Base-by-base conservation (phyloP, 1,139 yeast species). In the Suhomyces bokatorum region DNA sequence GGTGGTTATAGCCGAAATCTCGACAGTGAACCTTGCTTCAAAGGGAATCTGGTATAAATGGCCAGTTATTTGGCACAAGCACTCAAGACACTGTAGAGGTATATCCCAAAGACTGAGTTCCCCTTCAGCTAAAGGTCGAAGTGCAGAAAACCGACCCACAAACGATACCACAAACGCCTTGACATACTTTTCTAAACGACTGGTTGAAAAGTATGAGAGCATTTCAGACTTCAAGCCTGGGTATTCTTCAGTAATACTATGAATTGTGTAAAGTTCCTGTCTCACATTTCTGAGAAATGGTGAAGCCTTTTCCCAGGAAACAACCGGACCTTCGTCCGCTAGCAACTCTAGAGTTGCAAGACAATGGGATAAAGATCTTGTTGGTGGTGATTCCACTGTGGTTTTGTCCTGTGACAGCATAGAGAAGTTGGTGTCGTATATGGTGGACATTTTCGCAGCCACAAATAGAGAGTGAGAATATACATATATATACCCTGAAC, bases 301-400 rank as follows among this genome's bases (percentile, higher is more conserved):
- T 8, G 32, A 32, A 2, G 33, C 17, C 33, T 13, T 35, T 3
- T 12, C n/a, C 22, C 22, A 33, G 11, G 39, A 17, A 13, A 7
- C 16, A 17, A n/a, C 38, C 4, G 46, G 45, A 28, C 44, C 46
- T 17, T 44, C 47, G 24, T 30, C 30, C 2, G 42, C 26, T 27
- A 49, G 26, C 15, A 32, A 31, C 13, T 44, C 48, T 9, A 49
- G 40, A 11, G 40, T 40, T 17, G 53, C 53, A 14, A 43, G 35
- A 10, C 32, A 38, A 28, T 39, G 35, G 6, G 51, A 39, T 17
- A 43, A 41, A 2, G 13, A 11, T 13, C 16, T 16, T 10, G 9
- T 10, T 7, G 40, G 34, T 4, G 27, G 30, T 10, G 27, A 6
- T 9, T 28, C 28, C 9, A 29, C 6, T 4, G 27, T n/a, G 28